Evolutionary conservation across 2,329 filamentous ascomycete species (phyloP), one percentile per base, ranked within the genome.

Genomic region (Colletotrichum sublineola): DNA sequence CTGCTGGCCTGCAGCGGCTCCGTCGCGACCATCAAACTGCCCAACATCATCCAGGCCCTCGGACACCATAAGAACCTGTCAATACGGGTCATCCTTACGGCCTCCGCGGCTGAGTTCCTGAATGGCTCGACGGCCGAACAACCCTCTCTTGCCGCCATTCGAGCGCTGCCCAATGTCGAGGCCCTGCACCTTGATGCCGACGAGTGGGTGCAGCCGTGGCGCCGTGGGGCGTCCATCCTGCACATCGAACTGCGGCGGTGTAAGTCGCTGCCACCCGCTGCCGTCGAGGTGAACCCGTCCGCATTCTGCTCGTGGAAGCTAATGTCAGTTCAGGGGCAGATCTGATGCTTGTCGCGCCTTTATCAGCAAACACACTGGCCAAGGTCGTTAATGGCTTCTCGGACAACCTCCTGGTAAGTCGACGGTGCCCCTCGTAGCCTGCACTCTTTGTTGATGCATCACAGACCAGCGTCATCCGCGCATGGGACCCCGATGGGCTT

Each of bases 201-300:
- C 75, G 96, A 98, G 81, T 98, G 95, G 95, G 82, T 86, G 15
- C 84, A 86, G 55, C 90, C 93, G 0, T 98, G 96, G 96, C 88
- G 86, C 31, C 88, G 95, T 2, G 94, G 93, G 4, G 89, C 89
- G n/a, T 86, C 87, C 3, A 97, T 99, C 58, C 83, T 98, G 68
- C 96, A 99, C 79, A 98, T 99, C 76, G 94, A 97, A 81, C 84
- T 98, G 67, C 86, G 95, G 40, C 87, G 93, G 44, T 88, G 85
- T 72, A 64, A 63, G 69, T 48, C 24, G 53, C 29, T 18, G 42
- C 42, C 20, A 42, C 33, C 20, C 12, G 36, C 20, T 20, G 31
- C 29, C 24, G 0, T 48, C n/a, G n/a, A 48, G 29, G 42, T 6
- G 14, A 15, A 29, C 8, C 36, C 6, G 3, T 18, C 11, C 29